Evolutionary conservation across 345 rosid species (phyloP).

Genomic region (Ricinus communis): DNA sequence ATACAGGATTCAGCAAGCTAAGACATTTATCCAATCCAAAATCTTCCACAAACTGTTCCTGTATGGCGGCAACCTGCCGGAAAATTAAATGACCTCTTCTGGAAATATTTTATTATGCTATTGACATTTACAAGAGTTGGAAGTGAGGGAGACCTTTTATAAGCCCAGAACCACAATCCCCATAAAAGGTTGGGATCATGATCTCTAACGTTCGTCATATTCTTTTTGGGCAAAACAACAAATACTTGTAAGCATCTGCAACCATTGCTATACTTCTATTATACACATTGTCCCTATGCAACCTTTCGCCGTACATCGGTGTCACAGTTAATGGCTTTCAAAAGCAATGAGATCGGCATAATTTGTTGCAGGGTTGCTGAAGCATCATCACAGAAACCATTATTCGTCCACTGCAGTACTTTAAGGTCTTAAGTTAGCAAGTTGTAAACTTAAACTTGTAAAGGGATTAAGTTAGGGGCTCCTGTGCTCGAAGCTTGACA

Average conservation of each 20-base stretch:
- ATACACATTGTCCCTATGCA: conserved; percentile 22
- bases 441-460: background rate
- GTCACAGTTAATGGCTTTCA: conserved; percentile 2
- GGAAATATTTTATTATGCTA: background rate
- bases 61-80: too few relatives aligned
- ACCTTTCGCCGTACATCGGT: background rate
- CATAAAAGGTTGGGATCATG: conserved; percentile 36
- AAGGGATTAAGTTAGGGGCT: conserved; percentile 32
- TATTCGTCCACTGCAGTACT: conserved; percentile 7
- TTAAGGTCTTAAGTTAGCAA: background rate
- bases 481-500: conserved; percentile 70
- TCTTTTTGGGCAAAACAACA: background rate
- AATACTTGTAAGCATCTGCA: background rate
- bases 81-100: background rate
- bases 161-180: conserved; percentile 28
- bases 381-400: background rate
- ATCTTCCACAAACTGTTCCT: too few relatives aligned
- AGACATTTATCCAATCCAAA: background rate
- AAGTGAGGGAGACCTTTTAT: conserved; percentile 2
- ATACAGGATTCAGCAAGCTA: too few relatives aligned
- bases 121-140: conserved; percentile 34
- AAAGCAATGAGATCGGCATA: background rate
- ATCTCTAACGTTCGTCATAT: background rate
- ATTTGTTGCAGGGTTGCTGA: background rate
- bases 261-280: conserved; percentile 16